Evolutionary conservation across 108 stramenopile species (phyloP), one percentile per base, ranked within the genome.

Genomic region (Nitzschia putrida): DNA sequence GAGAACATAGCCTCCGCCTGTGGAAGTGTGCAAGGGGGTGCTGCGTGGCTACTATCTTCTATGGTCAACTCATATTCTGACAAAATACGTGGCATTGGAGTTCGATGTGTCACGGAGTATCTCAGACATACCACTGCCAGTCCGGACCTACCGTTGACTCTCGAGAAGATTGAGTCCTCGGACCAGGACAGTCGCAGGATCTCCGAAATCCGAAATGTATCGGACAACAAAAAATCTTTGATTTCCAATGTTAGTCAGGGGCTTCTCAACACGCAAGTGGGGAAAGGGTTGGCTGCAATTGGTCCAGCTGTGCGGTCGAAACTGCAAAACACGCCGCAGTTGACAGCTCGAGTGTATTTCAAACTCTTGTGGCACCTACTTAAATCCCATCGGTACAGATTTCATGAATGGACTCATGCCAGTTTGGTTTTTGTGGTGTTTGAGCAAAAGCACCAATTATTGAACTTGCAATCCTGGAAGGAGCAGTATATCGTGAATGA

Each of bases 301-400:
- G 83, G 76, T 51, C 76, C 63, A 61, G 60, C 59, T 44, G 75
- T 81, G 26, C 55, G 77, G 22, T 66, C 76, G 23, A 77, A 57
- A 22, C 57, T 80, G 16, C 52, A 78, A 42, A 43, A 47, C 53
- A 43, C 67, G 57, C 69, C 88, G 57, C 69, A 72, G 41, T 26
- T 68, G n/a, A 88, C 85, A 65, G 74, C 82, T 42, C 70, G 86
- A 66, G 76, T 90, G 37, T 78, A 76, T 24, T 87, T 85, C 68
- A 88, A 90, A 58, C 70, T 93, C 8, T 67, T 93, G 8, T 93
- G 89, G 89, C 88, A 93, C 65, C 72, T 93, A 7, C 45, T 89
- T 10, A 93, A 89, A 64, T 84, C 82, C 39, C 89, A 90, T 65
- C 69, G 89, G 9, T 78, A 75, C 42, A 53, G 80, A 40, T 64